Conservation (phyloP, 176 grass and related monocot genomes). For the Urochloa ruziziensis region DNA sequence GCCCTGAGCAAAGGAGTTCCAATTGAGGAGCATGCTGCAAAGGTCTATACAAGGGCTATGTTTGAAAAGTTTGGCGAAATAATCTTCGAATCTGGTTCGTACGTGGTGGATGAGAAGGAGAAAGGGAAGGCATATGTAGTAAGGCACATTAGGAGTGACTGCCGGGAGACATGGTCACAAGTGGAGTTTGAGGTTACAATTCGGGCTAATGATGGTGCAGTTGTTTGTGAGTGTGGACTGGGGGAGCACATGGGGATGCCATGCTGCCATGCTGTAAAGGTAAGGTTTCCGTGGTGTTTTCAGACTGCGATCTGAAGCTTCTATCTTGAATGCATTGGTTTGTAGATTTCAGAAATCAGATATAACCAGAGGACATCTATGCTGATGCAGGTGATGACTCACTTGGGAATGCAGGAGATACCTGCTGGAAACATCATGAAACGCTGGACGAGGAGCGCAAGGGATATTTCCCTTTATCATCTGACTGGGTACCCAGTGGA, state of each 20-base stretch:
- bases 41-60: slow-evolving; percentile 13
- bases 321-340: background rate
- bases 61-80: background rate
- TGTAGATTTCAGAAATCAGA: background rate
- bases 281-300: background rate
- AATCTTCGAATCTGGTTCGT: background rate
- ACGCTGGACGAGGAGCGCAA: background rate
- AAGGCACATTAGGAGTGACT: slow-evolving; percentile 1
- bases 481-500: background rate
- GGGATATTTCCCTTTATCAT: background rate
- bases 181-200: slow-evolving; percentile 11
- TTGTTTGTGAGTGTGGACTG: slow-evolving; percentile 12
- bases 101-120: slow-evolving; percentile 12
- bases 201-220: slow-evolving; percentile 1
- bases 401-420: slow-evolving; percentile 15
- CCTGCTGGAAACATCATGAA: background rate
- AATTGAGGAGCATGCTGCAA: slow-evolving; percentile 12
- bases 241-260: slow-evolving; percentile 9
- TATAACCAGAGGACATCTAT: background rate
- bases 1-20: slow-evolving; percentile 7
- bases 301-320: background rate
- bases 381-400: slow-evolving; percentile 3
- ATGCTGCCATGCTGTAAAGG: slow-evolving; percentile 12
- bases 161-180: background rate
- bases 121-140: slow-evolving; percentile 4